Percentiles rank a stretch among this genome's conserved stretches.
These are phyloP conservation scores for Colletotrichum eremochloae DNA, from an alignment of 2,329 filamentous ascomycete genomes.

Conservation along the genomic window DNA sequence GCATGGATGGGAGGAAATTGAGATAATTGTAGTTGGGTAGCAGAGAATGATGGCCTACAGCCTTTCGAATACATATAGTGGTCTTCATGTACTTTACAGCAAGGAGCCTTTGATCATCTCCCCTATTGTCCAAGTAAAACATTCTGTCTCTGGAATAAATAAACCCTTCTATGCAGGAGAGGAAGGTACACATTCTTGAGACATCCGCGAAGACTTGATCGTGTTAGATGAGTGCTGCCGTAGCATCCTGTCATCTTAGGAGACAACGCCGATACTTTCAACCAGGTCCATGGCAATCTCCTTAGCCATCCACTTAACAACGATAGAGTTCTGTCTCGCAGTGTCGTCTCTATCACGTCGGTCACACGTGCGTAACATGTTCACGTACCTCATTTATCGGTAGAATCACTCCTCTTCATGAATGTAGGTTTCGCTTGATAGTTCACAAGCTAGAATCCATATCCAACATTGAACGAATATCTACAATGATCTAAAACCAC, in stretches of 20 bases:
- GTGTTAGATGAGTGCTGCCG: neutral
- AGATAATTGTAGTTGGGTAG: no score
- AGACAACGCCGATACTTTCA: neutral
- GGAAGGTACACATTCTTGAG: neutral
- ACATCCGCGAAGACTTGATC: constrained; percentile 1
- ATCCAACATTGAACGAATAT: neutral
- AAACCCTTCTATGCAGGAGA: neutral
- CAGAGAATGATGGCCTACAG: neutral
- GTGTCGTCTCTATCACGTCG: constrained; percentile 3
- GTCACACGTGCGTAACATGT: no score
- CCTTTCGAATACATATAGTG: neutral
- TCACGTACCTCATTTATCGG: constrained; percentile 1
- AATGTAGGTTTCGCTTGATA: neutral
- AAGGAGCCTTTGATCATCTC: neutral
- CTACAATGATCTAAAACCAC: neutral
- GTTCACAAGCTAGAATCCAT: neutral
- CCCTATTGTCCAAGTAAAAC: neutral
- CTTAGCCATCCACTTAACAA: neutral
- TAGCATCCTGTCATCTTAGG: neutral
- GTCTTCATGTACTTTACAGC: neutral
- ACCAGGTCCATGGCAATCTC: neutral
- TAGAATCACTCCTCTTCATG: constrained; percentile 1
- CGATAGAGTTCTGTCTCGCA: neutral
- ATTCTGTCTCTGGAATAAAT: neutral
- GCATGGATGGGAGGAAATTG: no score